Evolutionary conservation across 495 filamentous ascomycete species (phyloP), one percentile per base, ranked within the genome.

Genomic region (Hypoxylon fuscum): DNA sequence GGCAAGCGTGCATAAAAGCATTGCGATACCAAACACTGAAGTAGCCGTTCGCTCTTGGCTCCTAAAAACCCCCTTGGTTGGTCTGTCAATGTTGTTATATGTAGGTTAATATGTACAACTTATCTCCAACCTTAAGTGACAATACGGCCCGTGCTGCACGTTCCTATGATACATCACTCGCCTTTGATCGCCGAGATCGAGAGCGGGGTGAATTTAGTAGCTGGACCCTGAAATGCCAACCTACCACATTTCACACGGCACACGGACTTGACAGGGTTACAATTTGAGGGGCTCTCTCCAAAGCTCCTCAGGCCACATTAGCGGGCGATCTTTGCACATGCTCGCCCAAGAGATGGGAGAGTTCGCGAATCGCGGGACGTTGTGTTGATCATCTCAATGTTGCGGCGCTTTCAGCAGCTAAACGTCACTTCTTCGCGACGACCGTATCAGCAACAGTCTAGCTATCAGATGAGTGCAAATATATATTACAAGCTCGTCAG

Each of bases 291-390:
- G 55, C 59, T 65, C 62, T 50, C 42, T 54, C n/a, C n/a, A n/a
- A 59, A 48, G 53, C 27, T 54, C 56, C 18, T 22, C 60, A 34
- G 21, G 17, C 42, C 35, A 41, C 38, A 50, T 59, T 65, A 59
- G 55, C 55, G 62, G 58, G 40, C 55, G 62, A 65, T 65, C 62
- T 51, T 51, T 60, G 55, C 55, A 65, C 62, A 65, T 65, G 55
- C 49, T 55, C 55, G 46, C 32, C 49, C 31, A 18, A 41, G 38
- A 21, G 10, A 17, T 34, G 47, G 10, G 35, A 32, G 22, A 55
- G 20, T 46, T 59, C 35, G 45, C 38, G 55, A 58, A 23, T 63
- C n/a, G 58, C 49, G 40, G 20, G 23, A 29, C 18, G 25, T n/a
- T 23, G 21, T 42, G 48, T 41, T n/a, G 23, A 20, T 61, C 38